Conservation (phyloP, 345 rosid species). For the Alliaria petiolata region DNA sequence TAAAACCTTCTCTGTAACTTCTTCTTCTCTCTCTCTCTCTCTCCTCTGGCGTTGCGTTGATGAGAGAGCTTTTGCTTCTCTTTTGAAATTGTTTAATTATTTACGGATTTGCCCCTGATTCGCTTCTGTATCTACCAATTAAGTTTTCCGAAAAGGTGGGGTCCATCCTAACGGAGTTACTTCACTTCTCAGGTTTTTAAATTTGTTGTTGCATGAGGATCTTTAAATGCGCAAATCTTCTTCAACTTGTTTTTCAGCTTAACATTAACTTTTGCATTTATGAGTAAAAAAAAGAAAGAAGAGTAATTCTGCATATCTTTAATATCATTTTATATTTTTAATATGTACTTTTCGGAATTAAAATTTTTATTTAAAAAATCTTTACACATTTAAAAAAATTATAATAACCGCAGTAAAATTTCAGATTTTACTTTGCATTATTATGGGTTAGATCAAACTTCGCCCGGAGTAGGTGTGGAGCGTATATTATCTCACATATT, state of each 20-base stretch:
- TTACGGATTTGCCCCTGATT: conserved; percentile 20
- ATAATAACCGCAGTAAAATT: too few relatives aligned
- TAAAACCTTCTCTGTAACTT: conserved; percentile 24
- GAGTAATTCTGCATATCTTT: neutral
- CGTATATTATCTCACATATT: too few relatives aligned
- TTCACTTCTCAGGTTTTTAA: neutral
- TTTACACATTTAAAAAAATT: too few relatives aligned
- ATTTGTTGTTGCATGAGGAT: conserved; percentile 10
- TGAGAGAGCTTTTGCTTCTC: neutral
- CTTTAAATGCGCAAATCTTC: conserved; percentile 13
- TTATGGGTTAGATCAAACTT: too few relatives aligned
- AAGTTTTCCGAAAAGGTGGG: neutral
- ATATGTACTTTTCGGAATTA: too few relatives aligned
- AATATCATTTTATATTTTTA: too few relatives aligned
- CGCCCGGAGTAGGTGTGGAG: too few relatives aligned
- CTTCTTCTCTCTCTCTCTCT: neutral
- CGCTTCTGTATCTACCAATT: conserved; percentile 4
- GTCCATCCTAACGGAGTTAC: conserved; percentile 7
- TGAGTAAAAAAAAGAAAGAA: neutral
- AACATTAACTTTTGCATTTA: neutral
- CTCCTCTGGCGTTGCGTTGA: conserved; percentile 18
- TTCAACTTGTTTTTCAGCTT: neutral
- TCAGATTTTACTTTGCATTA: too few relatives aligned
- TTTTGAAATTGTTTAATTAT: neutral
- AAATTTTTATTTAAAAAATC: too few relatives aligned